A percentile compares a stretch with the other conserved stretches of the same genome.
These are phyloP conservation scores for Phlyctochytrium arcticum DNA, from an alignment of 192 early-diverging fungal species.

Conservation along the genomic window DNA sequence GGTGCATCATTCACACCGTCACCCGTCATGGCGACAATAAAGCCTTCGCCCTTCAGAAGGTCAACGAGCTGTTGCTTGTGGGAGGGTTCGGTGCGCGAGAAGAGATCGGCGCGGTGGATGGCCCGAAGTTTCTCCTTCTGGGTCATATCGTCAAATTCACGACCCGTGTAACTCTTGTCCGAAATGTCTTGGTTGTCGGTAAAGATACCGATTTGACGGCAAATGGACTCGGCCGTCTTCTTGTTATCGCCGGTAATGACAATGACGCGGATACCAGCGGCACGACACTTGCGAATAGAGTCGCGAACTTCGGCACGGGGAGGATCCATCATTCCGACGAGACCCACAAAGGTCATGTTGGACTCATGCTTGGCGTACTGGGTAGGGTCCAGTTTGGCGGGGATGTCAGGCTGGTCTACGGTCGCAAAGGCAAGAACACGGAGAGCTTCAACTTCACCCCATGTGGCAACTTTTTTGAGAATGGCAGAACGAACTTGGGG, in stretches of 20 bases:
- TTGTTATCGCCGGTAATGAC: constrained; percentile 98
- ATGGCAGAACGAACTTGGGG: constrained; percentile 55
- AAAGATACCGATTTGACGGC: constrained; percentile 92
- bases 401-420: constrained; percentile 69
- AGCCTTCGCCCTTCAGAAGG: constrained; percentile 76
- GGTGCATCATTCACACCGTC: constrained; percentile 99
- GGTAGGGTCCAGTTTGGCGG: constrained; percentile 49
- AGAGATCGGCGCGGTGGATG: constrained; percentile 73
- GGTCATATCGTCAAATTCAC: constrained; percentile 89
- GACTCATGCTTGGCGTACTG: constrained; percentile 70
- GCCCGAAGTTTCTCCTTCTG: constrained; percentile 66
- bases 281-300: constrained; percentile 80
- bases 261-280: constrained; percentile 96
- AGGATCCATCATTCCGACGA: constrained; percentile 97
- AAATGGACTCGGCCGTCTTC: constrained; percentile 95
- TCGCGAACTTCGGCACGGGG: constrained; percentile 86
- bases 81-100: constrained; percentile 91
- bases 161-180: constrained; percentile 79
- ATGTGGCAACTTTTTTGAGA: constrained; percentile 61
- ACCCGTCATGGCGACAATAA: constrained; percentile 93
- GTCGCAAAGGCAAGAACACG: constrained; percentile 90
- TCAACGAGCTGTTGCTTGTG: constrained; percentile 96
- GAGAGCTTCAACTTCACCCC: constrained; percentile 73
- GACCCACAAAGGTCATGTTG: constrained; percentile 89
- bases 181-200: constrained; percentile 54